Evolutionary conservation across 805 yeast genomes (phyloP), one percentile per base, ranked within the genome.

Genomic region (Saturnispora gosingensis): DNA sequence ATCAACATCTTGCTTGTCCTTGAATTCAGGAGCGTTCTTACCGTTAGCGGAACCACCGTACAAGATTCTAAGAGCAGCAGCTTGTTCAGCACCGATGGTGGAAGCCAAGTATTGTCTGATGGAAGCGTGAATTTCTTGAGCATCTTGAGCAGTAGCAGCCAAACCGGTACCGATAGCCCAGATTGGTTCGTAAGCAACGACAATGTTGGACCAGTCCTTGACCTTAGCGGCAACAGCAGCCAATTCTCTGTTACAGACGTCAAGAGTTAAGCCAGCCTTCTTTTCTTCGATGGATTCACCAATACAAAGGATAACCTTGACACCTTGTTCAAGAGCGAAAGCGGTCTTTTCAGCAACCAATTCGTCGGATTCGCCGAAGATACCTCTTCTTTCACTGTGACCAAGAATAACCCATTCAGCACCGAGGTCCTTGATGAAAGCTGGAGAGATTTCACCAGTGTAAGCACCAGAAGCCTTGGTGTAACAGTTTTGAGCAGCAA

Each of bases 101-200:
- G 78, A 73, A 61, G 80, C 75, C 70, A 93, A 80, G 80, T 79
- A 89, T 56, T 73, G 79, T 80, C 99, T 87, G 75, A 93, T 88
- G 62, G 78, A 78, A 69, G 80, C 79, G 77, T 93, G 99, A 66
- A 93, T 88, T 61, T 83, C 88, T 77, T 93, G 97, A 61, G 99
- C 99, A 69, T 93, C 99, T 61, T 85, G 87, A 61, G 99, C 89
- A 63, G 99, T 93, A 56, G 99, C 98, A 65, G 98, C 97, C 68
- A 93, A 82, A 68, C 99, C 99, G 63, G 98, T 90, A 72, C 99
- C 99, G 65, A 93, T 93, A 64, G 99, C 99, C 99, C 99, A 93
- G 61, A 93, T 96, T 64, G 99, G 99, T 78, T 93, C 99, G 77
- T 93, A 93, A 66, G 99, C 99, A 71, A 93, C 75, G 59, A 93